These are phyloP conservation scores for Pythium rishiriense DNA, from an alignment of 352 stramenopile genomes.

Conservation along the genomic window DNA sequence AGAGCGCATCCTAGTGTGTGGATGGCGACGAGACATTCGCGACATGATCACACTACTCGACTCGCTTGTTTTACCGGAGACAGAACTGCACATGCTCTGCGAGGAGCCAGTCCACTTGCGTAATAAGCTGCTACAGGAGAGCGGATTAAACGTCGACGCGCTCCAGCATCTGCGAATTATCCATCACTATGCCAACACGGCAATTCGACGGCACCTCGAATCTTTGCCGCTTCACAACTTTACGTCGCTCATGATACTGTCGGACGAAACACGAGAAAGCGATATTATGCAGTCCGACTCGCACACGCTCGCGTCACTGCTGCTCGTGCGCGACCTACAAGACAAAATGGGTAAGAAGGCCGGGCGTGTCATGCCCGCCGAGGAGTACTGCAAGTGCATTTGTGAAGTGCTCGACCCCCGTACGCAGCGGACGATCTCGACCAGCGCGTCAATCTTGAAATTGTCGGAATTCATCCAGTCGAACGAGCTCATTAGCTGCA, in stretches of 20 bases:
- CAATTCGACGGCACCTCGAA: conserved; percentile 73
- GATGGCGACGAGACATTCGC: conserved; percentile 87
- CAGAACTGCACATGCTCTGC: conserved; percentile 83
- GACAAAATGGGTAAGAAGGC: conserved; percentile 9
- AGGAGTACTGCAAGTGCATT: conserved; percentile 69
- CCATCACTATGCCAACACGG: conserved; percentile 80
- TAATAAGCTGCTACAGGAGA: conserved; percentile 60
- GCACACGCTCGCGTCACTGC: conserved; percentile 78
- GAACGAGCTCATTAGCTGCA: conserved; percentile 85
- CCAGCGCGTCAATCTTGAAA: conserved; percentile 64
- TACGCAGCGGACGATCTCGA: conserved; percentile 82
- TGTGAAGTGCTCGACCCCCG: conserved; percentile 87
- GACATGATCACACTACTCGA: conserved; percentile 89
- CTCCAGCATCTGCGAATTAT: conserved; percentile 59
- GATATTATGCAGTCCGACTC: conserved; percentile 90
- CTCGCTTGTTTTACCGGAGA: conserved; percentile 55
- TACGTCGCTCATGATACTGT: conserved; percentile 84
- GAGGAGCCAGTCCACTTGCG: conserved; percentile 66
- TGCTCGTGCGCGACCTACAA: conserved; percentile 85
- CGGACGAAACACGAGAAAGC: conserved; percentile 62
- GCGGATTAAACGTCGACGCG: conserved; percentile 46
- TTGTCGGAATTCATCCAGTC: conserved; percentile 89
- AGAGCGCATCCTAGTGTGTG: conserved; percentile 85
- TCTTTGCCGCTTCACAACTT: conserved; percentile 62
- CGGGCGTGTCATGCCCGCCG: conserved; percentile 17